A percentile compares a stretch with the other conserved stretches of the same genome.
These are phyloP conservation scores for Acanthamoeba lugdunensis DNA, from an alignment of 208 protist genomes.

Conservation along the genomic window DNA sequence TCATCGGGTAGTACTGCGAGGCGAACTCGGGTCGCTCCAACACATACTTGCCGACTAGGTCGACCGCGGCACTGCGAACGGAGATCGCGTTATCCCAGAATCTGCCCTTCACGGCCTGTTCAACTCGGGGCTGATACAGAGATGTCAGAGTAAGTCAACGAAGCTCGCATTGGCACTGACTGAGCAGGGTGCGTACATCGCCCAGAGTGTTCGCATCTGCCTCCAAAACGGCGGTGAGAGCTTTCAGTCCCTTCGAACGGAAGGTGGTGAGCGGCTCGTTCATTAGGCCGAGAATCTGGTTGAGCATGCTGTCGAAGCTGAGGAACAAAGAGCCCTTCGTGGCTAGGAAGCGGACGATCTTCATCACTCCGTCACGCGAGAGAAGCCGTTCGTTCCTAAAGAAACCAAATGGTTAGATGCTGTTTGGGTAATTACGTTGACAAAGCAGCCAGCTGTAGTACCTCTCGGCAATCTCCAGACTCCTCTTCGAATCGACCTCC, in stretches of 20 bases:
- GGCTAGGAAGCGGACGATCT: constrained; percentile 59
- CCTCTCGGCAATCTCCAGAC: constrained; percentile 26
- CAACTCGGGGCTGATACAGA: constrained; percentile 1
- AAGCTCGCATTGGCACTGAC: not conserved
- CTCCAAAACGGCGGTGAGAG: constrained; percentile 39
- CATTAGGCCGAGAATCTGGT: constrained; percentile 33
- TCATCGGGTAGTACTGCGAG: constrained; percentile 67
- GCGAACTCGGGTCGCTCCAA: constrained; percentile 67
- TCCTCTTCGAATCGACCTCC: constrained; percentile 44
- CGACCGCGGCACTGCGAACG: constrained; percentile 62
- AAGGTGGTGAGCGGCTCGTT: constrained; percentile 68
- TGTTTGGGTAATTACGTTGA: not conserved
- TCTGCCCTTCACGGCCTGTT: constrained; percentile 53
- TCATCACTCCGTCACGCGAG: constrained; percentile 56
- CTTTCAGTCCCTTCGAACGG: constrained; percentile 67
- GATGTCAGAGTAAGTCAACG: not conserved
- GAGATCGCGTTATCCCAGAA: constrained; percentile 68
- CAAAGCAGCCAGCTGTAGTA: not conserved
- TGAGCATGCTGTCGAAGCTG: constrained; percentile 71
- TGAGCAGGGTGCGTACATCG: constrained; percentile 15
- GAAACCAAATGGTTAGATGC: no score
- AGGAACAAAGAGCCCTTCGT: constrained; percentile 48
- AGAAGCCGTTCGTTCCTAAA: constrained; percentile 27
- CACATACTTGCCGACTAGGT: constrained; percentile 69
- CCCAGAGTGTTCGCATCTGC: constrained; percentile 46